Evolutionary conservation across 345 rosid genomes (phyloP), one percentile per base, ranked within the genome.

Genomic region (Populus davidiana): DNA sequence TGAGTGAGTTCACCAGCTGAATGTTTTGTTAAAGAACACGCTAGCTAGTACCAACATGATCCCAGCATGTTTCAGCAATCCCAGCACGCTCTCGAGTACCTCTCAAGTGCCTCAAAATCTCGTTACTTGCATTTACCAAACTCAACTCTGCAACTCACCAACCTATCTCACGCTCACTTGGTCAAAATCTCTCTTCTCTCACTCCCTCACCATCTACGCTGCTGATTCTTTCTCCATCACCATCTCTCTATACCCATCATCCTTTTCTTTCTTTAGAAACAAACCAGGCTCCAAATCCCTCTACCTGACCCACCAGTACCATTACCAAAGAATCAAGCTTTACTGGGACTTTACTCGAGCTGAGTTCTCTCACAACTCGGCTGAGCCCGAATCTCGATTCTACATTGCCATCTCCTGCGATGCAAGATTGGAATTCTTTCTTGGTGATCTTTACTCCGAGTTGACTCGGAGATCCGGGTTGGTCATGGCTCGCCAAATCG

Each of bases 291-390:
- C 92, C 70, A 89, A 89, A 74, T 84, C 92, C 76, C 73, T 86
- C 78, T 81, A 68, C 72, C 65, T 87, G 44, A 70, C 84, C 75
- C 82, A 72, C 82, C 87, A 27, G 27, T 27, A 82, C 16, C 85
- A 82, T 70, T 71, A 80, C 79, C 85, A 77, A 18, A 83, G 77
- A 78, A 77, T 89, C 85, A 86, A 85, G 86, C 87, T 89, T 9
- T 79, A 89, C 38, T 87, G 92, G 90, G 90, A 87, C 78, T 87
- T 89, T 83, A 89, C 86, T 61, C 69, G 85, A 49, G 85, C 89
- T 8, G 76, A 77, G 49, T 89, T 87, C 82, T 23, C 78, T 14
- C 75, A 76, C 14, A 79, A 83, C 88, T 86, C 90, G 0, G 92
- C 90, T 0, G 90, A 87, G 82, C 92, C 90, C 0, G 87, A 87